These are phyloP conservation scores for Wickerhamiella shivajii DNA, from an alignment of 805 yeast genomes.

Conservation along the genomic window DNA sequence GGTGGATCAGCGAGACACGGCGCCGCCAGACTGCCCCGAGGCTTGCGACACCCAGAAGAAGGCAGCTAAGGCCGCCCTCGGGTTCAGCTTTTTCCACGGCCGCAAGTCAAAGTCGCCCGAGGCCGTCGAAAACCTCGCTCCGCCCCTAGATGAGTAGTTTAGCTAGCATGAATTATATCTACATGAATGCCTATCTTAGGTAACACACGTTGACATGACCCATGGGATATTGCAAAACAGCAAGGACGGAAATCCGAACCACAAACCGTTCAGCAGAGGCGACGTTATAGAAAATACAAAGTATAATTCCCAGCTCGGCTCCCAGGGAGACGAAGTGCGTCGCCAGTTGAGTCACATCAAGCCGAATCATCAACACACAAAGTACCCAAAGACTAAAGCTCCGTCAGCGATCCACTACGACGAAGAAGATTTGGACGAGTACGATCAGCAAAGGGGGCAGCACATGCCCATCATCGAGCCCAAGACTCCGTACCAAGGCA, in stretches of 20 bases:
- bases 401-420: constrained; percentile 17
- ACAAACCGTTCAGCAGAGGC: constrained; percentile 31
- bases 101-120: too few species aligned
- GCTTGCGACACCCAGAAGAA: too few species aligned
- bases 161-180: too few species aligned
- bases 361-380: constrained; percentile 7
- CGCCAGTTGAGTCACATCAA: constrained; percentile 2
- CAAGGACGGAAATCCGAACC: not conserved
- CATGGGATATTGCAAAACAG: constrained; percentile 13
- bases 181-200: too few species aligned
- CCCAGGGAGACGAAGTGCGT: constrained; percentile 16
- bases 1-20: too few species aligned
- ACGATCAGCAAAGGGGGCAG: constrained; percentile 19
- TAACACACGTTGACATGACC: constrained; percentile 9
- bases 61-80: too few species aligned
- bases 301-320: constrained; percentile 39
- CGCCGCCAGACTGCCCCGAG: too few species aligned
- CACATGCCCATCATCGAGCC: constrained; percentile 19
- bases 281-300: constrained; percentile 70
- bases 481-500: constrained; percentile 20
- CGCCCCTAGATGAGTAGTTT: too few species aligned
- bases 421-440: constrained; percentile 15
- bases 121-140: too few species aligned
- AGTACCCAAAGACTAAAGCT: constrained; percentile 19
- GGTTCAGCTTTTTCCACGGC: too few species aligned